Evolutionary conservation across 2,329 filamentous ascomycete species (phyloP), one percentile per base, ranked within the genome.

Genomic region (Calycina herbarum): DNA sequence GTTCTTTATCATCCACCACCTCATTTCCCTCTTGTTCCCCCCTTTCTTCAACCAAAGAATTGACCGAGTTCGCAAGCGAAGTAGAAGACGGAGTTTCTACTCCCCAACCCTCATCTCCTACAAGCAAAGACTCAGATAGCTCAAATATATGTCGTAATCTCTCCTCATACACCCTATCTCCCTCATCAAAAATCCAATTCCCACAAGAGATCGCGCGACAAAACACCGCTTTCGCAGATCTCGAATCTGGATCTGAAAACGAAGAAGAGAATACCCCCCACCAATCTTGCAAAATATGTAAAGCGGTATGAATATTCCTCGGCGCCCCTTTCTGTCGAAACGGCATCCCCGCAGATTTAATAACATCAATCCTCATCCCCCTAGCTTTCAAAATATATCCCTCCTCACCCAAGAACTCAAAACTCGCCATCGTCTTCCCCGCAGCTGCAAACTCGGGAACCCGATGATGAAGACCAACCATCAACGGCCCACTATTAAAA

Each of bases 211-310:
- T 70, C 3, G 62, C 42, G 8, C 68, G 68, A 1, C 59, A 67
- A 35, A 74, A 73, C 3, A 57, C 51, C 7, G 63, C 66, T 64
- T 72, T 67, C 5, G 61, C 59, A 17, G 59, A 20, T 27, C 67
- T 24, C 10, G 66, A 68, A 2, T 68, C 45, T 0, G 62, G 61
- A 20, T 64, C 58, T 11, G 60, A 24, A 10, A 58, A 31, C 31
- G 27, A 51, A 5, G 51, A 33, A 27, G 67, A 57, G 63, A 73
- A 70, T 3, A 72, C 45, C 33, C 66, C 66, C 72, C 72, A 73
- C 73, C 73, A 74, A 54, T 73, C 66, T 31, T 71, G 65, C n/a
- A 73, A 69, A 29, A 62, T 57, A 7, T 68, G 64, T 6, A 73
- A 11, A 8, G 59, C 45, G 8, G 67, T 67, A 7, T 42, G 61